A percentile compares a stretch with the other conserved stretches of the same genome.
These are phyloP conservation scores for Tylopilus intermedius DNA, from an alignment of 768 basidiomycete genomes.

Conservation along the genomic window DNA sequence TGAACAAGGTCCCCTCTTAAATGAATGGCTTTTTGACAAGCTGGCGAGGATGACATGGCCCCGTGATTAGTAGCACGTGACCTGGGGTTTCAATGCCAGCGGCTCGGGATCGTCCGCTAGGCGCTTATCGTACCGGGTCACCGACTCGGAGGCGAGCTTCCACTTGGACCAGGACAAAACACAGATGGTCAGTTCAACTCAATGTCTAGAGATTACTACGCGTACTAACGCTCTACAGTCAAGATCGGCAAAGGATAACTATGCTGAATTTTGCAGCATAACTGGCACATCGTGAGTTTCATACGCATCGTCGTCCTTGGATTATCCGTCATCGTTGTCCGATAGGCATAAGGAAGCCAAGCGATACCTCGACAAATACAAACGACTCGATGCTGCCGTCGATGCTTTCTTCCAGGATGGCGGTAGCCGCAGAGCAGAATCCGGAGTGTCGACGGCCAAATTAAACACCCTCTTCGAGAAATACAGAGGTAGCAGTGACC, in stretches of 20 bases:
- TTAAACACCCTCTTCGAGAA: conserved; percentile 55
- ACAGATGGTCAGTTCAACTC: conserved; percentile 23
- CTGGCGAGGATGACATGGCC: neutral
- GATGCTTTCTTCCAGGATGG: conserved; percentile 65
- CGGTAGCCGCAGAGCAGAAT: conserved; percentile 2
- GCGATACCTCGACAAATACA: conserved; percentile 65
- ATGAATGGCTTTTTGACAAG: neutral
- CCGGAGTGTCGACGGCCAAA: conserved; percentile 47
- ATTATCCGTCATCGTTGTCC: conserved; percentile 2
- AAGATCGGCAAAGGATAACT: conserved; percentile 36
- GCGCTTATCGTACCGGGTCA: conserved; percentile 8
- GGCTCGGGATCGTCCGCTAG: conserved; percentile 17
- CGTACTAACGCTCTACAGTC: conserved; percentile 17
- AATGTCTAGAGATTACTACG: neutral
- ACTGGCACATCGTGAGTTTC: conserved; percentile 67
- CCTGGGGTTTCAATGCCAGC: conserved; percentile 16
- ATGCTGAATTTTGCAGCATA: conserved; percentile 57
- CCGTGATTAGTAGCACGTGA: conserved; percentile 15
- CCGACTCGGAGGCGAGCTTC: neutral
- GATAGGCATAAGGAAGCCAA: conserved; percentile 50
- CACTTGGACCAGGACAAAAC: neutral
- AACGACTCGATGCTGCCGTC: conserved; percentile 65
- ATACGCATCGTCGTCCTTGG: neutral
- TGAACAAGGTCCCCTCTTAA: neutral
- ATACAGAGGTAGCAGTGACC: conserved; percentile 53